Evolutionary conservation across 192 early-diverging fungal species (phyloP).

Genomic region (Coemansia sp.): DNA sequence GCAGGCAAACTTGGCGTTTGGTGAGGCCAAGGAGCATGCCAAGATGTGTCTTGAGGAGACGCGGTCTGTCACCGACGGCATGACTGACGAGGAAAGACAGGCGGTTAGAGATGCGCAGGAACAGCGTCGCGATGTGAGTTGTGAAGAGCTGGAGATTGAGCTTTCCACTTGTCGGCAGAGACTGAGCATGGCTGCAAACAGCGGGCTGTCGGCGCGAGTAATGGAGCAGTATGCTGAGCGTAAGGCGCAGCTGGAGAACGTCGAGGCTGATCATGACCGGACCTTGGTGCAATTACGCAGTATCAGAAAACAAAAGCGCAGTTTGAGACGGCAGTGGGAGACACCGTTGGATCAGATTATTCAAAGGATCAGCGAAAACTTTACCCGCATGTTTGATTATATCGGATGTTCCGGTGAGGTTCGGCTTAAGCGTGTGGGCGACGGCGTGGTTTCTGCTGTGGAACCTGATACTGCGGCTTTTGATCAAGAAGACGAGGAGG

Average conservation of each 20-base stretch:
- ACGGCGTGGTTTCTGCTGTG: constrained; percentile 13
- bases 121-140: constrained; percentile 29
- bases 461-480: not conserved
- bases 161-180: constrained; percentile 50
- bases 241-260: constrained; percentile 56
- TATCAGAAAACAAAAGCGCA: constrained; percentile 38
- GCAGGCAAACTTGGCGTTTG: constrained; percentile 43
- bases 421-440: constrained; percentile 26
- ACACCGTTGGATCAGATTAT: constrained; percentile 63
- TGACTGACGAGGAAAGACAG: constrained; percentile 57
- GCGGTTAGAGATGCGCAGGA: constrained; percentile 54
- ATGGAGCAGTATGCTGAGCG: constrained; percentile 71
- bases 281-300: constrained; percentile 41
- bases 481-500: not conserved
- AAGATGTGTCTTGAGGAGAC: constrained; percentile 55
- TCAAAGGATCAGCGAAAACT: constrained; percentile 63
- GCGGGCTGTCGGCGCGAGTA: constrained; percentile 50
- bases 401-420: constrained; percentile 55
- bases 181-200: constrained; percentile 35
- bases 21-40: constrained; percentile 52
- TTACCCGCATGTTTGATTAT: constrained; percentile 71
- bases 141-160: constrained; percentile 68
- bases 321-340: constrained; percentile 63
- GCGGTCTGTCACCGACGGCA: constrained; percentile 53
- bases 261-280: constrained; percentile 42